Conservation (phyloP, 192 early-diverging fungal species). For the Linnemannia elongata region DNA sequence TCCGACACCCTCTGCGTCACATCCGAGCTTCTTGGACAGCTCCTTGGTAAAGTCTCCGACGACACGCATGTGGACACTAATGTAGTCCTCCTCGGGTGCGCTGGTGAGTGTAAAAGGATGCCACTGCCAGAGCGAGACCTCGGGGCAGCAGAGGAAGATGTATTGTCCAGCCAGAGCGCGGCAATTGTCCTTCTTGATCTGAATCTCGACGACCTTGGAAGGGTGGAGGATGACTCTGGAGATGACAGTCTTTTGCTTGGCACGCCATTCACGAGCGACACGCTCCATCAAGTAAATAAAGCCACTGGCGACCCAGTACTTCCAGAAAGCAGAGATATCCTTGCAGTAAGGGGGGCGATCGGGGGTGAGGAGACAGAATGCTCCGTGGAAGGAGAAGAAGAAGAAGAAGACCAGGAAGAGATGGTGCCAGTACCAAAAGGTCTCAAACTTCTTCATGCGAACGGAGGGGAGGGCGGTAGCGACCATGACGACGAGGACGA, state of each 20-base stretch:
- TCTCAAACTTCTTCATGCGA: conserved; percentile 74
- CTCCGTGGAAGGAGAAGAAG: conserved; percentile 78
- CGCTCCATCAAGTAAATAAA: conserved; percentile 75
- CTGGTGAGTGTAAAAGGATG: conserved; percentile 86
- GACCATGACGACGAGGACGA: conserved; percentile 71
- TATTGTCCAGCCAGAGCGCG: conserved; percentile 78
- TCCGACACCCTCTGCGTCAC: conserved; percentile 60
- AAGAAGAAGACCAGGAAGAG: conserved; percentile 77
- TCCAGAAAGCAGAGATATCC: conserved; percentile 66
- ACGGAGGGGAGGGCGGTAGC: conserved; percentile 67
- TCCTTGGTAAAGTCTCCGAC: conserved; percentile 80
- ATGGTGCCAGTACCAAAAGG: conserved; percentile 87
- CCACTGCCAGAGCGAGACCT: conserved; percentile 80
- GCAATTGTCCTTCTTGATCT: conserved; percentile 68
- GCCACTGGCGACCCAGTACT: conserved; percentile 69
- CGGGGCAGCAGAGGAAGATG: conserved; percentile 79
- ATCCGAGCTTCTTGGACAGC: conserved; percentile 75
- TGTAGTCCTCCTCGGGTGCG: conserved; percentile 80
- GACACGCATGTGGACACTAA: conserved; percentile 84
- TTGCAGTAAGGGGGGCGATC: conserved; percentile 60
- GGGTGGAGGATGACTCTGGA: conserved; percentile 84
- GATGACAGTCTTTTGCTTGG: conserved; percentile 68
- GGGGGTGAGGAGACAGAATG: conserved; percentile 65
- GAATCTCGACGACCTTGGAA: conserved; percentile 79
- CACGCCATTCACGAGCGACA: conserved; percentile 71